Percentiles rank a stretch among this genome's conserved stretches.
These are phyloP conservation scores for Leccinum incarnatum DNA, from an alignment of 768 basidiomycete species.

Conservation along the genomic window DNA sequence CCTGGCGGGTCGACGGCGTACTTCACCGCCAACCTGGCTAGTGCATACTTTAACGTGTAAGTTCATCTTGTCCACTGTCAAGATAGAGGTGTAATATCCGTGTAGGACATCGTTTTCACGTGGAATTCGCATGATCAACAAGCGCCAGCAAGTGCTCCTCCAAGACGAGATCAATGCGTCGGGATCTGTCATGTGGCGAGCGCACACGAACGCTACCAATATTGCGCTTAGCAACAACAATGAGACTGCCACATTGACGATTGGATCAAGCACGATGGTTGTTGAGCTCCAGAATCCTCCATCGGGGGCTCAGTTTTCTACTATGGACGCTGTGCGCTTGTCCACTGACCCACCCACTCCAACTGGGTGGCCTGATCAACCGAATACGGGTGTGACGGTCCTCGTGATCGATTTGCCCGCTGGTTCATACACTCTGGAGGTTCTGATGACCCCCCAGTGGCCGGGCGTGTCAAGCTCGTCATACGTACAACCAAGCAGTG, in stretches of 20 bases:
- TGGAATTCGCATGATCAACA: conserved; percentile 81
- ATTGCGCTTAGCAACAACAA: conserved; percentile 50
- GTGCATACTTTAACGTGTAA: conserved; percentile 74
- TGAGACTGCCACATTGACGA: conserved; percentile 68
- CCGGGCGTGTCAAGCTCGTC: conserved; percentile 59
- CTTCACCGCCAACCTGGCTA: conserved; percentile 74
- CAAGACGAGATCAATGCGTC: conserved; percentile 84
- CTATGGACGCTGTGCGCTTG: conserved; percentile 52
- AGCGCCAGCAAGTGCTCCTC: conserved; percentile 81
- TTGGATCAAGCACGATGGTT: conserved; percentile 65
- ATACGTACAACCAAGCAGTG: conserved; percentile 62
- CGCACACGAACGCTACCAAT: conserved; percentile 92
- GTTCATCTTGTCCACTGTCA: conserved; percentile 25
- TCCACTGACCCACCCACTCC: conserved; percentile 63
- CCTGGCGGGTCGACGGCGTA: conserved; percentile 72
- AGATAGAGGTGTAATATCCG: conserved; percentile 13
- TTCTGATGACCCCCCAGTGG: conserved; percentile 96
- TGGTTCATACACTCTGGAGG: conserved; percentile 75
- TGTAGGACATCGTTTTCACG: conserved; percentile 70
- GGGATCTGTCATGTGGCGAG: conserved; percentile 75
- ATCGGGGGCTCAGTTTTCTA: conserved; percentile 61
- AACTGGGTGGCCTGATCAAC: conserved; percentile 56
- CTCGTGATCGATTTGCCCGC: conserved; percentile 63
- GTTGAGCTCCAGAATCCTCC: conserved; percentile 69
- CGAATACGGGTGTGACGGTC: conserved; percentile 77